Percentiles rank a stretch among this genome's conserved stretches.
Evolutionary conservation across 148 eudicot species (phyloP).

Genomic region (Diospyros kaki): DNA sequence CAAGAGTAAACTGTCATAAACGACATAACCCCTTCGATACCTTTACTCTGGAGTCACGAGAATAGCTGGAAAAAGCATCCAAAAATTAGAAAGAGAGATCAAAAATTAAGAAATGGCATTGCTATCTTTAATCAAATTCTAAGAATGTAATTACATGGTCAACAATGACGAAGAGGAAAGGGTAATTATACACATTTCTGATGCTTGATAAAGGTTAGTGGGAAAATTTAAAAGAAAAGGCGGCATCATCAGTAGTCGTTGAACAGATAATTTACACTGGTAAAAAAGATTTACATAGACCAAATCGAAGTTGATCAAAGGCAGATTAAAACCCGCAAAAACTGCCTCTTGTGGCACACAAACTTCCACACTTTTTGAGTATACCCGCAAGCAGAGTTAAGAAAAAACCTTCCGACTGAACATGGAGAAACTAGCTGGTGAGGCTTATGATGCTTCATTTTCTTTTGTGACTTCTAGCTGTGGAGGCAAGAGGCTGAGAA

Average conservation of each 20-base stretch:
- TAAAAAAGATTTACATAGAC: constrained; percentile 41
- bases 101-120: constrained; percentile 6
- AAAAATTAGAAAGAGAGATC: not conserved
- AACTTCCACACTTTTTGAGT: constrained; percentile 6
- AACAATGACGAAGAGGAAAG: constrained; percentile 9
- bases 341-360: constrained; percentile 8
- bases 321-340: constrained; percentile 13
- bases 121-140: constrained; percentile 1
- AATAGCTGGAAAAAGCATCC: not conserved
- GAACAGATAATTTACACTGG: constrained; percentile 26
- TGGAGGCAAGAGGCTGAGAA: constrained; percentile 70
- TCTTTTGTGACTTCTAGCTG: constrained; percentile 48
- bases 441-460: constrained; percentile 24
- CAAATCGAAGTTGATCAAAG: constrained; percentile 13
- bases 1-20: no score
- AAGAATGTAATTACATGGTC: constrained; percentile 23
- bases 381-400: constrained; percentile 19
- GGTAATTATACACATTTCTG: constrained; percentile 8
- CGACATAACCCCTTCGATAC: no score
- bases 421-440: not conserved
- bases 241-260: constrained; percentile 16
- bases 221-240: not conserved
- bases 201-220: not conserved
- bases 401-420: constrained; percentile 12
- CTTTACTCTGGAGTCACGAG: not conserved